Evolutionary conservation across 495 filamentous ascomycete species (phyloP).

Genomic region (Lasiosphaeria miniovina): DNA sequence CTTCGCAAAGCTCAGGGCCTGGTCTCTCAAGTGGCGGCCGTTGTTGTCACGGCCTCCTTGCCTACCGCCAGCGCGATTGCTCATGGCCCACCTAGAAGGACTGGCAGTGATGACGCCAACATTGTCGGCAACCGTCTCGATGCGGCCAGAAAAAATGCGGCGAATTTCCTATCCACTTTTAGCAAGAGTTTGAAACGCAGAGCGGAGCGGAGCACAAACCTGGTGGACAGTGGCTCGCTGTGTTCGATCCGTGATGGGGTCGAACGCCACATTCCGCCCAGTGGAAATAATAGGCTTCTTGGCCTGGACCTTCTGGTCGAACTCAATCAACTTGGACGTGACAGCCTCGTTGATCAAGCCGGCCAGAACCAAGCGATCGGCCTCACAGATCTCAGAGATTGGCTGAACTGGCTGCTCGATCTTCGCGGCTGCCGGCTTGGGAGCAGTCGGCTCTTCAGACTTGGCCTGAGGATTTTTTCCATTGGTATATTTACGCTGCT

Average conservation of each 20-base stretch:
- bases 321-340: conserved; percentile 32
- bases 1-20: conserved; percentile 23
- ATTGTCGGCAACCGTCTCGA: conserved; percentile 30
- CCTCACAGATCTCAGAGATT: conserved; percentile 22
- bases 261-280: conserved; percentile 26
- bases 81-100: conserved; percentile 23
- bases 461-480: not conserved
- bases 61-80: conserved; percentile 30
- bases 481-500: too few species aligned
- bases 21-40: conserved; percentile 10
- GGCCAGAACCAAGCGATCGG: conserved; percentile 20
- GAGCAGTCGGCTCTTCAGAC: not conserved
- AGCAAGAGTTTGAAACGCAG: not conserved
- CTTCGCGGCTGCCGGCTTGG: not conserved
- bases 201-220: conserved; percentile 21
- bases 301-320: conserved; percentile 29
- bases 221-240: conserved; percentile 39
- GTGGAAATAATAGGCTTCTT: conserved; percentile 23
- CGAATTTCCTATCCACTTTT: conserved; percentile 39
- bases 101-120: conserved; percentile 36
- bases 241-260: conserved; percentile 38
- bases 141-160: conserved; percentile 36
- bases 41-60: conserved; percentile 28
- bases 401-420: conserved; percentile 1
- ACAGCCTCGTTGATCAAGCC: conserved; percentile 31